Conservation (phyloP, 2,329 filamentous ascomycete genomes). For the Epichloe sylvatica region DNA sequence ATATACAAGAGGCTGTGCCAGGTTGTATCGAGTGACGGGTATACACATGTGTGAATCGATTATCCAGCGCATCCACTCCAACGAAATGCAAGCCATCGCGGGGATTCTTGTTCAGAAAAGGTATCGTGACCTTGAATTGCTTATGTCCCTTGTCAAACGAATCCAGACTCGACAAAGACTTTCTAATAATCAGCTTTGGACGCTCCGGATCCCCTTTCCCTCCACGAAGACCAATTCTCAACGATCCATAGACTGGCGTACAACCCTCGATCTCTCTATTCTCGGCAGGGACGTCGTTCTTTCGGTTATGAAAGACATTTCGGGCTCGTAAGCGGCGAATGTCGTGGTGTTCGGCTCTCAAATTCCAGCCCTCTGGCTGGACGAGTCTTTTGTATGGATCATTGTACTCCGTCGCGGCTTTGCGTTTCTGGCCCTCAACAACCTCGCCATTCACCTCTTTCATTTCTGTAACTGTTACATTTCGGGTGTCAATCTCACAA, state of each 20-base stretch:
- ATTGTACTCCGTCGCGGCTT: constrained; percentile 30
- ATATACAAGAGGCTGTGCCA: constrained; percentile 71
- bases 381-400: constrained; percentile 58
- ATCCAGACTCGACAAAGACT: constrained; percentile 23
- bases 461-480: constrained; percentile 36
- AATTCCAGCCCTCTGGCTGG: constrained; percentile 45
- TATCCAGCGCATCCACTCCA: constrained; percentile 65
- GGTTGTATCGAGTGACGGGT: constrained; percentile 68
- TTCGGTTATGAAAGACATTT: constrained; percentile 36
- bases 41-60: constrained; percentile 80
- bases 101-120: constrained; percentile 62
- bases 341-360: constrained; percentile 61
- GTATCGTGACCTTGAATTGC: constrained; percentile 45
- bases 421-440: constrained; percentile 23
- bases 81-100: constrained; percentile 87
- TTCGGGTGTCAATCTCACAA: constrained; percentile 40
- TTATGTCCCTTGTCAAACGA: constrained; percentile 25
- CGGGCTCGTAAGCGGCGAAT: constrained; percentile 54
- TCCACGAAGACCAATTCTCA: constrained; percentile 29
- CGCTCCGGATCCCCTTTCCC: constrained; percentile 26
- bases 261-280: constrained; percentile 42
- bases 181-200: constrained; percentile 30
- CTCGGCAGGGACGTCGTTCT: constrained; percentile 39
- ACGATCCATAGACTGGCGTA: constrained; percentile 40
- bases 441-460: constrained; percentile 22